These are phyloP conservation scores for Raphidocelis subcapitata DNA, from an alignment of 139 green algal genomes.

Conservation along the genomic window DNA sequence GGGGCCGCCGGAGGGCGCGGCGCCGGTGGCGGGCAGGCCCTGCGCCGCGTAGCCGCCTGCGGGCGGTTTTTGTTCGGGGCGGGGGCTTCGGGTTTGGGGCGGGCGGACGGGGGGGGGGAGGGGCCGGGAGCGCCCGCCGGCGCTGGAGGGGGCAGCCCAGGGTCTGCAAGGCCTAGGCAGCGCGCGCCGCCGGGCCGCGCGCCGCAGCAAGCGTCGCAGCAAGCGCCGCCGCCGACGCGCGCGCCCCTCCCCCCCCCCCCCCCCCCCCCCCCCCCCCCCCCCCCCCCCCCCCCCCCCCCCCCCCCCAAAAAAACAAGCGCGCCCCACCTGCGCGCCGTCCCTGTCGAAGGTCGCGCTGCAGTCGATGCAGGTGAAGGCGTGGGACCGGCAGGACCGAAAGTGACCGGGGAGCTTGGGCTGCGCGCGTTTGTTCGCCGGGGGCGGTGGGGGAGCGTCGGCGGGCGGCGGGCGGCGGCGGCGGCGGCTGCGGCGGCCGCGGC, in stretches of 20 bases:
- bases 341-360: constrained; percentile 77
- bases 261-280: background rate
- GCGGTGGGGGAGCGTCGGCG: background rate
- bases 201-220: no score
- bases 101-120: background rate
- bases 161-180: no score
- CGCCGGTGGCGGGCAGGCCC: constrained; percentile 37
- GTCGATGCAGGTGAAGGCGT: constrained; percentile 87
- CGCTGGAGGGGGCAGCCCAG: no score
- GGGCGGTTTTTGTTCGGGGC: constrained; percentile 78
- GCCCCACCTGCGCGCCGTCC: constrained; percentile 51
- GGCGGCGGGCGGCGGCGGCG: background rate
- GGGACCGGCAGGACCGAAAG: constrained; percentile 49
- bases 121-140: no score
- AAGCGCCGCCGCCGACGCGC: no score
- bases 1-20: background rate
- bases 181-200: no score
- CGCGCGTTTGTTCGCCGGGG: no score
- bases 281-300: background rate
- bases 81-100: constrained; percentile 83
- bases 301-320: background rate
- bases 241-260: no score
- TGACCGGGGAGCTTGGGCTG: constrained; percentile 84
- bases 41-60: constrained; percentile 77
- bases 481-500: background rate